phyloP scores from a whole-genome alignment of 176 grass and related monocot species.

The Alloteropsis semialata region DNA sequence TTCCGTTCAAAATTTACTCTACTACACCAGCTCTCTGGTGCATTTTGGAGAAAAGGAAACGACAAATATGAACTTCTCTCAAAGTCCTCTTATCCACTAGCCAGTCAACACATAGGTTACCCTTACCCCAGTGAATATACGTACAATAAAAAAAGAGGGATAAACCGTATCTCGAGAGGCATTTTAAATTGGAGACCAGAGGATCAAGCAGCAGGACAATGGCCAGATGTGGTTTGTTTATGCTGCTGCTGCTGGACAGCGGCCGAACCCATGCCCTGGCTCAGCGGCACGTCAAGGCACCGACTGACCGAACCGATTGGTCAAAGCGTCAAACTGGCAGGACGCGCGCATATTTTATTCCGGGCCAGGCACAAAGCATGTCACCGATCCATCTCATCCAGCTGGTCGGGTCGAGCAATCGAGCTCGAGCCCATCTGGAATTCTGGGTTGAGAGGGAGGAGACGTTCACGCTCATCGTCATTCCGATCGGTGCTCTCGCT shows the following conservation, averaged over 20 bases:
- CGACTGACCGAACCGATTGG: neutral
- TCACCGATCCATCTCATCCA: neutral
- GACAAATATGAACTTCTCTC: neutral
- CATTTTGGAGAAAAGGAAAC: too few species aligned
- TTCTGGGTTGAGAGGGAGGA: too few species aligned
- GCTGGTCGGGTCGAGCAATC: neutral
- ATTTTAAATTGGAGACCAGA: neutral
- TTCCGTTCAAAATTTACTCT: too few species aligned
- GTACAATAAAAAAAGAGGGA: too few species aligned
- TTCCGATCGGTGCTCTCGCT: too few species aligned
- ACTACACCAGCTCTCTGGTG: too few species aligned
- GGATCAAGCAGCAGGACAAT: neutral
- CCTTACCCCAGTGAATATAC: too few species aligned
- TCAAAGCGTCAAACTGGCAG: conserved; percentile 19
- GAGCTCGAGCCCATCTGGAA: too few species aligned
- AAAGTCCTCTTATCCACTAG: neutral
- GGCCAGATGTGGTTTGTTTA: neutral
- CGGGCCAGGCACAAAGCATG: conserved; percentile 16
- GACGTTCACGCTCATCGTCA: too few species aligned
- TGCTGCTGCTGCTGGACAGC: neutral
- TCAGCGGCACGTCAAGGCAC: neutral
- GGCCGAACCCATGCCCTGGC: conserved; percentile 20
- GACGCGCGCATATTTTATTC: neutral
- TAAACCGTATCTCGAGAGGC: neutral
- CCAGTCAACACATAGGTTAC: too few species aligned